Base-by-base conservation (phyloP, 1,284 basidiomycete species). In the Mycosarcoma mackinlayi region DNA sequence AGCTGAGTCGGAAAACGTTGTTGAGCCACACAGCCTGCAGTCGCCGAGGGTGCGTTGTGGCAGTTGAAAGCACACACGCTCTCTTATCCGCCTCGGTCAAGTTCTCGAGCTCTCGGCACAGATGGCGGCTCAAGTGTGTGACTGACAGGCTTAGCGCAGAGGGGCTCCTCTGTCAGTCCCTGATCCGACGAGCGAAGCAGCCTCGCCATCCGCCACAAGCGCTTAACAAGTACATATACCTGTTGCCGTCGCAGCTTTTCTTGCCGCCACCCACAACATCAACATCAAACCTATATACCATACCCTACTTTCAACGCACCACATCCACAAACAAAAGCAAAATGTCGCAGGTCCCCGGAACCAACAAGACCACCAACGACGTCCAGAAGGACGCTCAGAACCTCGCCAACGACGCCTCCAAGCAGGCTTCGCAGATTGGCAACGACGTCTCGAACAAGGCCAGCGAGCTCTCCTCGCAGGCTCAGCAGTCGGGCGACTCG, bases 291-390 rank as follows among this genome's bases (percentile, higher is more conserved):
- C 40, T 4, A 27, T 5, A 44, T n/a, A n/a, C n/a, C n/a, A n/a
- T n/a, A n/a, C n/a, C n/a, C n/a, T n/a, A n/a, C n/a, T 21, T 37
- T 19, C 14, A 48, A 33, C 33, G 9, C 19, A 19, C 21, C n/a
- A n/a, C n/a, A n/a, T n/a, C n/a, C n/a, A n/a, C n/a, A n/a, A n/a
- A n/a, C n/a, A n/a, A 19, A 6, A 6, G 19, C 18, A 65, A 44
- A 34, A 72, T 67, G 63, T 72, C 69, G 58, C 51, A 58, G 34
- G 42, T 72, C 40, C 68, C 68, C 49, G 63, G 63, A 25, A 72
- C 63, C 55, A 66, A 63, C 68, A 72, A 60, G 57, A 72, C 51
- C 47, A 61, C 67, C 51, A 52, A 60, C 57, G 54, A 70, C 67
- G 49, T 65, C 28, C 48, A 48, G 39, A 70, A 70, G 67, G 58